Conservation (phyloP, 1,139 yeast genomes). For the Candida anutae region DNA sequence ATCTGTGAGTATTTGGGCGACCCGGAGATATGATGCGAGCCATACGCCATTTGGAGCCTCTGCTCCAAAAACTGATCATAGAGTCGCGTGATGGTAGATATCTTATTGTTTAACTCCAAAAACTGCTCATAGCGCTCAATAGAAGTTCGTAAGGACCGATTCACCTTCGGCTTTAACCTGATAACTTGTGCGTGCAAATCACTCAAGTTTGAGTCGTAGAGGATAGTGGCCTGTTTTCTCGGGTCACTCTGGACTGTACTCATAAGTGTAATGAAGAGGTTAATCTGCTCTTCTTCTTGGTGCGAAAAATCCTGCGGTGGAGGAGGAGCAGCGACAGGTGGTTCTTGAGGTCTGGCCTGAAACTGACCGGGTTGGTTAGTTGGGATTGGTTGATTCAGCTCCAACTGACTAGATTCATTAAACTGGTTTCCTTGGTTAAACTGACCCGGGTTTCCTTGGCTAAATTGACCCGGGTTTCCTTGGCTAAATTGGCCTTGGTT, state of each 20-base stretch:
- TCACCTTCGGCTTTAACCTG: conserved; percentile 67
- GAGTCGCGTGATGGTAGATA: conserved; percentile 67
- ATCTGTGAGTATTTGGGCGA: conserved; percentile 1
- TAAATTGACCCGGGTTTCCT: too few relatives aligned
- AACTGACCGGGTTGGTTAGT: conserved; percentile 5
- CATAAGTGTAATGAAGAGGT: conserved; percentile 61
- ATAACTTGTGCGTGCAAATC: conserved; percentile 59
- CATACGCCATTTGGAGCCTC: conserved; percentile 46
- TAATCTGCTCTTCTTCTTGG: conserved; percentile 61
- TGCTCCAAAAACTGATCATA: conserved; percentile 77
- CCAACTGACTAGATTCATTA: conserved; percentile 3
- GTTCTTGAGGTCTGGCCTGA: conserved; percentile 4
- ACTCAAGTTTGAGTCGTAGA: conserved; percentile 55
- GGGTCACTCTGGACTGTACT: conserved; percentile 45
- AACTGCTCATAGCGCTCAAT: conserved; percentile 61
- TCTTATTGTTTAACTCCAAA: conserved; percentile 74
- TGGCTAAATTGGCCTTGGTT: too few relatives aligned
- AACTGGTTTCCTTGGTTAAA: conserved; percentile 3
- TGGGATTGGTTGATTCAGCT: conserved; percentile 7
- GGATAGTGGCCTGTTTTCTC: conserved; percentile 40
- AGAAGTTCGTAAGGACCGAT: conserved; percentile 54
- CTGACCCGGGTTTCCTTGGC: conserved; percentile 1
- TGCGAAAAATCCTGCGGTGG: conserved; percentile 36
- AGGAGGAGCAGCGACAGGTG: conserved; percentile 5
- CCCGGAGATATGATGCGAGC: conserved; percentile 16